These are phyloP conservation scores for Pseudovirgaria hyperparasitica DNA, from an alignment of 2,329 filamentous ascomycete genomes.

Conservation along the genomic window DNA sequence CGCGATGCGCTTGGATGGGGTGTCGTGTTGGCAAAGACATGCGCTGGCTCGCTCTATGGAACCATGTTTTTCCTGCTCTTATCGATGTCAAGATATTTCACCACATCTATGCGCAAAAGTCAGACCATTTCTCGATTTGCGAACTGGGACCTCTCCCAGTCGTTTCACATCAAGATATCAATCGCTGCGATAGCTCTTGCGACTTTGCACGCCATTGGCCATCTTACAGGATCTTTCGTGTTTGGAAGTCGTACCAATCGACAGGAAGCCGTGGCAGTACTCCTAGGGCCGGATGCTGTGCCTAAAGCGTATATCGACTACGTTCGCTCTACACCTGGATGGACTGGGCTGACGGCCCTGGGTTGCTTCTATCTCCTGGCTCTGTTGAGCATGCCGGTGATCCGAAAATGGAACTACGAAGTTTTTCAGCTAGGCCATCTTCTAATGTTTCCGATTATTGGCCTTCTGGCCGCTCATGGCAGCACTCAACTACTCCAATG, in stretches of 20 bases:
- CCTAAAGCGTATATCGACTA: constrained; percentile 35
- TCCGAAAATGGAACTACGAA: constrained; percentile 42
- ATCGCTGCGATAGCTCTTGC: constrained; percentile 37
- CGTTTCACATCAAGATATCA: constrained; percentile 44
- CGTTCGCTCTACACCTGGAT: constrained; percentile 35
- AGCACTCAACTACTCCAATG: constrained; percentile 37
- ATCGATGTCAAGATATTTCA: constrained; percentile 45
- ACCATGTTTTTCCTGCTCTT: constrained; percentile 47
- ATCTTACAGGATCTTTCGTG: constrained; percentile 40
- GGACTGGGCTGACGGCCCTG: constrained; percentile 37
- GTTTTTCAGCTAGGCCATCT: constrained; percentile 45
- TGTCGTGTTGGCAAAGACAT: constrained; percentile 42
- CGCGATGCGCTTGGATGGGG: constrained; percentile 43
- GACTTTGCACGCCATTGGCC: constrained; percentile 41
- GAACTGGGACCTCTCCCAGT: constrained; percentile 44
- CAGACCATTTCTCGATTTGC: constrained; percentile 41
- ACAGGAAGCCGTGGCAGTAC: constrained; percentile 30
- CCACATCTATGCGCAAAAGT: constrained; percentile 39
- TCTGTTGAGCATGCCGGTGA: constrained; percentile 36
- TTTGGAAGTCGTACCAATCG: constrained; percentile 34
- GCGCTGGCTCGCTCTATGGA: constrained; percentile 42
- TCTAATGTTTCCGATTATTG: constrained; percentile 47
- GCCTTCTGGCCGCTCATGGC: constrained; percentile 42
- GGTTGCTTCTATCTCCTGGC: constrained; percentile 38
- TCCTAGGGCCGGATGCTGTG: constrained; percentile 32